A percentile compares a stretch with the other conserved stretches of the same genome.
These are phyloP conservation scores for Taxillus chinensis DNA, from an alignment of 164 flowering plant species.

Conservation along the genomic window DNA sequence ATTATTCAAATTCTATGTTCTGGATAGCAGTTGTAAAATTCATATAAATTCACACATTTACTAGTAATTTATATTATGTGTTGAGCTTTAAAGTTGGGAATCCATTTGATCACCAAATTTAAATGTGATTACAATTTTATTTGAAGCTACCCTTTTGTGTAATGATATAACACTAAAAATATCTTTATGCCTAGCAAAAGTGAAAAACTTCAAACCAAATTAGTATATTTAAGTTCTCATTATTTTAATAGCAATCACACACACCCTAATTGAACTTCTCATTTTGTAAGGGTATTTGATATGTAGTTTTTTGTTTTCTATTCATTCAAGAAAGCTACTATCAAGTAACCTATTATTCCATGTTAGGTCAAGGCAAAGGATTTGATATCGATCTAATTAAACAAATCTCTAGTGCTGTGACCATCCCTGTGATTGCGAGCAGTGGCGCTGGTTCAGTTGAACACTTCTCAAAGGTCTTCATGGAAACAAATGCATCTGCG, in stretches of 20 bases:
- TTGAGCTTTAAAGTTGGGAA: no score
- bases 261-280: no score
- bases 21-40: no score
- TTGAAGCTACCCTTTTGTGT: no score
- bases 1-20: no score
- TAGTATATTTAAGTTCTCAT: neutral
- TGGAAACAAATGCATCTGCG: slow-evolving; percentile 80
- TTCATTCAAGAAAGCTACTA: neutral
- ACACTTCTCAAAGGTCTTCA: slow-evolving; percentile 88
- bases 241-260: neutral
- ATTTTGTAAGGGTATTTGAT: neutral
- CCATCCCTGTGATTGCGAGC: slow-evolving; percentile 96
- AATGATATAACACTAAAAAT: no score
- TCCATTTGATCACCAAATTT: no score
- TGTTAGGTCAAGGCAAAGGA: slow-evolving; percentile 93
- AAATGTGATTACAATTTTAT: no score
- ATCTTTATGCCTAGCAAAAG: no score
- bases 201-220: neutral
- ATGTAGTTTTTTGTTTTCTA: neutral
- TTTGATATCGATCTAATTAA: slow-evolving; percentile 79
- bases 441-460: slow-evolving; percentile 88
- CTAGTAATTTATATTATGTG: no score
- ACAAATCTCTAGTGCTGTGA: slow-evolving; percentile 85
- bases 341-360: slow-evolving; percentile 6
- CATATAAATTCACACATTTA: no score